Conservation (phyloP, 768 basidiomycete species). For the Rhizopogon sp. region DNA sequence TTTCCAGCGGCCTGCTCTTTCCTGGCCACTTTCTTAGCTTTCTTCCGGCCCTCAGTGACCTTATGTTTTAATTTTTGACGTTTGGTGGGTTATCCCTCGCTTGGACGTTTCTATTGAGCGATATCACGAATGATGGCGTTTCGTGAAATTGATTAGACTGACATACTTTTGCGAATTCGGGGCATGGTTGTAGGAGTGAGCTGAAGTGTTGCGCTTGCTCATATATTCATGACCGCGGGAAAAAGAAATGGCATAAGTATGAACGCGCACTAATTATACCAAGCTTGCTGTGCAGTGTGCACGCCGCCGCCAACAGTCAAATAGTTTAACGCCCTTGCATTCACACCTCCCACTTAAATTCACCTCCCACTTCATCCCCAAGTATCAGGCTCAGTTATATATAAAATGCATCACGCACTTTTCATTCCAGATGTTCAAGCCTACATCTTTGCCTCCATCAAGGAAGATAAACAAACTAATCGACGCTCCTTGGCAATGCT, state of each 20-base stretch:
- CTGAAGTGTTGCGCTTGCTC: not conserved
- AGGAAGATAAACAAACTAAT: not conserved
- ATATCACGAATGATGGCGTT: slow-evolving; percentile 1
- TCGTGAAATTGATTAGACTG: slow-evolving; percentile 3
- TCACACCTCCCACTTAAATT: too few relatives aligned
- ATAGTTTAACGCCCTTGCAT: not conserved
- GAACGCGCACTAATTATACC: too few relatives aligned
- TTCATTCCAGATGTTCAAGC: not conserved
- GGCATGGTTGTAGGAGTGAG: slow-evolving; percentile 40
- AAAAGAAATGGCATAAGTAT: slow-evolving; percentile 19
- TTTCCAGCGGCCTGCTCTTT: slow-evolving; percentile 80
- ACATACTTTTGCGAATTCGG: slow-evolving; percentile 64
- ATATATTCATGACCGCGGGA: not conserved
- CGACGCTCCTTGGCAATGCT: not conserved
- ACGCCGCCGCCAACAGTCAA: too few relatives aligned
- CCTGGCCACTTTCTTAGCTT: slow-evolving; percentile 68
- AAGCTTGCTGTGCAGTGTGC: not conserved
- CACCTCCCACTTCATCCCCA: too few relatives aligned
- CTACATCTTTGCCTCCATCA: not conserved
- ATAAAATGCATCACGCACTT: not conserved
- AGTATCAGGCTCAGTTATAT: not conserved
- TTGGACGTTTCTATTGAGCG: slow-evolving; percentile 72
- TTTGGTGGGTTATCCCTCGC: slow-evolving; percentile 61
- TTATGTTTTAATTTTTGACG: slow-evolving; percentile 73
- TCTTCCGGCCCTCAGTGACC: slow-evolving; percentile 70